These are phyloP conservation scores for Ceratocystis variospora DNA, from an alignment of 2,329 filamentous ascomycete species.

Conservation along the genomic window DNA sequence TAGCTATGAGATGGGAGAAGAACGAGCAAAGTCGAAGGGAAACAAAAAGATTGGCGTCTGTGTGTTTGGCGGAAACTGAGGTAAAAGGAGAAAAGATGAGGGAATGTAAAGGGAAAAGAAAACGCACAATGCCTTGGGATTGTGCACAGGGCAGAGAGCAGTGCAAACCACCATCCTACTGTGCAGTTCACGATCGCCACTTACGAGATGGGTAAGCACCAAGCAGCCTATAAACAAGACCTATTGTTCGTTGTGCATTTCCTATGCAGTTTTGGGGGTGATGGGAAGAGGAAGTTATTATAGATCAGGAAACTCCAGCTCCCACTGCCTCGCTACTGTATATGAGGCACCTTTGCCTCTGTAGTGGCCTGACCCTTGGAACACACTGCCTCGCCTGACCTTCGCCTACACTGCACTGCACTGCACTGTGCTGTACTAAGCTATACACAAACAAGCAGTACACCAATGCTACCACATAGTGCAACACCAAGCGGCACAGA, in stretches of 20 bases:
- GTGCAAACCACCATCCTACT: not conserved
- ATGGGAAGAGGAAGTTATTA: no score
- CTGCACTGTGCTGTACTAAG: not conserved
- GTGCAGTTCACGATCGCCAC: slow-evolving; percentile 6
- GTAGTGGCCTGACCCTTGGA: not conserved
- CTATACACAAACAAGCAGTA: not conserved
- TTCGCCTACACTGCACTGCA: not conserved
- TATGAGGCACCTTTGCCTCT: not conserved
- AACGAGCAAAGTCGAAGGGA: not conserved
- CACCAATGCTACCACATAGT: not conserved
- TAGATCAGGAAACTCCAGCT: not conserved
- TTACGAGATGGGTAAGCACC: not conserved
- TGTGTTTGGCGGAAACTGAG: not conserved
- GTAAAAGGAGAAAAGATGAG: not conserved
- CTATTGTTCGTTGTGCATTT: not conserved
- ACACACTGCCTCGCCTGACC: not conserved
- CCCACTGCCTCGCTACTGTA: not conserved
- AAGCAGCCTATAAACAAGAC: not conserved
- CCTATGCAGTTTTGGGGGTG: no score
- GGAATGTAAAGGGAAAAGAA: not conserved
- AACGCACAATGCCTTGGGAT: not conserved
- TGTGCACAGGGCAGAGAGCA: not conserved
- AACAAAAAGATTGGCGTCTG: slow-evolving; percentile 4
- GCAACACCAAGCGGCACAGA: not conserved
- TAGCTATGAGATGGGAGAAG: not conserved